These are phyloP conservation scores for Talaromyces albobiverticillius DNA, from an alignment of 2,329 filamentous ascomycete species.

Conservation along the genomic window DNA sequence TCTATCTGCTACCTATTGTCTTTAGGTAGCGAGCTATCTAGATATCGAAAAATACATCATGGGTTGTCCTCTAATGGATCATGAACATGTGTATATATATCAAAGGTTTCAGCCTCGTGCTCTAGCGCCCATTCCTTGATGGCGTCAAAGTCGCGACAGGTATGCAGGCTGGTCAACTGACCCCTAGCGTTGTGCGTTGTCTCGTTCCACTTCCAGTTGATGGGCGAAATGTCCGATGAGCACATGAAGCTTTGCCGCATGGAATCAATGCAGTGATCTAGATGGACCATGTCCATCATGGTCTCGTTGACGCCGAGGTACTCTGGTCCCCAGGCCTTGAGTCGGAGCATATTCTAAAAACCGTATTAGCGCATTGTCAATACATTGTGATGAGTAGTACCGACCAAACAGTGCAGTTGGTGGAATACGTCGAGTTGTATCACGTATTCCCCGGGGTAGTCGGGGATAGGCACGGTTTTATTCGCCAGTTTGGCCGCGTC, in stretches of 20 bases:
- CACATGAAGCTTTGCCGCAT: constrained; percentile 9
- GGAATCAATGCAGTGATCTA: constrained; percentile 5
- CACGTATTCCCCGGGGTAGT: constrained; percentile 4
- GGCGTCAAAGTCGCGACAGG: constrained; percentile 2
- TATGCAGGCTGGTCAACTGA: background rate
- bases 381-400: background rate
- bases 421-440: constrained; percentile 17
- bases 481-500: constrained; percentile 24
- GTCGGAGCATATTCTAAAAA: constrained; percentile 4
- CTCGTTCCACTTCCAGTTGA: constrained; percentile 1
- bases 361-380: background rate
- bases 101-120: background rate
- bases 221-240: background rate
- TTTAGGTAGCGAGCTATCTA: too few species aligned
- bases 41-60: too few species aligned
- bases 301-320: background rate
- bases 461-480: constrained; percentile 15
- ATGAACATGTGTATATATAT: background rate
- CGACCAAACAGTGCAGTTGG: constrained; percentile 10
- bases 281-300: background rate
- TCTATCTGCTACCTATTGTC: too few species aligned
- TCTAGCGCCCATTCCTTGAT: constrained; percentile 1
- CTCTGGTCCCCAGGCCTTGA: background rate
- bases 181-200: background rate
- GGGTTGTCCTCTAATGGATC: background rate